A percentile compares a stretch with the other conserved stretches of the same genome.
These are phyloP conservation scores for Geranium rotundifolium DNA, from an alignment of 345 rosid species.

Conservation along the genomic window DNA sequence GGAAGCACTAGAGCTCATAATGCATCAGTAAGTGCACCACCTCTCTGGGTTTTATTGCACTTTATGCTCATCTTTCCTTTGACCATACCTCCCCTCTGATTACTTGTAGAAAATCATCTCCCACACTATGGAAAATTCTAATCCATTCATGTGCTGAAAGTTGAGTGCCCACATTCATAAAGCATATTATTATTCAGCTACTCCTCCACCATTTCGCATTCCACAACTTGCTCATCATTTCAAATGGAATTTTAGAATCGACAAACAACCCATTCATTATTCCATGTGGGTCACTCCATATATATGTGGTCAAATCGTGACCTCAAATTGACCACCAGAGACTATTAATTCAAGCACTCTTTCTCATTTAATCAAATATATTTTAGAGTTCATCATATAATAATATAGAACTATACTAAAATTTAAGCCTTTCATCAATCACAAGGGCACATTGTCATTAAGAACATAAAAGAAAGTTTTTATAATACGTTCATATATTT, in stretches of 20 bases:
- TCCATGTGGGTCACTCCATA: background rate
- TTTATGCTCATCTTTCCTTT: background rate
- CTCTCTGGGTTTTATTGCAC: background rate
- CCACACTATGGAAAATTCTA: background rate
- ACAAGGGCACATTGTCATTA: too few relatives aligned
- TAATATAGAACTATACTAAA: too few relatives aligned
- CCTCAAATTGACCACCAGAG: too few relatives aligned
- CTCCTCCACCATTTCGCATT: background rate
- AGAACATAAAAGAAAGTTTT: too few relatives aligned
- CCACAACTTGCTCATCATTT: background rate
- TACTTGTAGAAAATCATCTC: too few relatives aligned
- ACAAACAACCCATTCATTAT: background rate
- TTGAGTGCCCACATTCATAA: background rate
- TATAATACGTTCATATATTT: background rate
- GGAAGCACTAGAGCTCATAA: background rate
- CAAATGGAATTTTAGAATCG: background rate
- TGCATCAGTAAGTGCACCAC: background rate
- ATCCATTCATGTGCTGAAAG: background rate
- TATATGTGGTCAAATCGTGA: too few relatives aligned
- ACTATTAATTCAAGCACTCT: too few relatives aligned
- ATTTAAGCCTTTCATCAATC: too few relatives aligned
- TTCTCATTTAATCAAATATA: too few relatives aligned
- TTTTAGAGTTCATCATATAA: too few relatives aligned
- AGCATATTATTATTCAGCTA: background rate
- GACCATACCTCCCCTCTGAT: background rate